Percentiles rank a stretch among this genome's conserved stretches.
Evolutionary conservation across 169 alveolate genomes (phyloP).

Genomic region (Plasmodium adleri): DNA sequence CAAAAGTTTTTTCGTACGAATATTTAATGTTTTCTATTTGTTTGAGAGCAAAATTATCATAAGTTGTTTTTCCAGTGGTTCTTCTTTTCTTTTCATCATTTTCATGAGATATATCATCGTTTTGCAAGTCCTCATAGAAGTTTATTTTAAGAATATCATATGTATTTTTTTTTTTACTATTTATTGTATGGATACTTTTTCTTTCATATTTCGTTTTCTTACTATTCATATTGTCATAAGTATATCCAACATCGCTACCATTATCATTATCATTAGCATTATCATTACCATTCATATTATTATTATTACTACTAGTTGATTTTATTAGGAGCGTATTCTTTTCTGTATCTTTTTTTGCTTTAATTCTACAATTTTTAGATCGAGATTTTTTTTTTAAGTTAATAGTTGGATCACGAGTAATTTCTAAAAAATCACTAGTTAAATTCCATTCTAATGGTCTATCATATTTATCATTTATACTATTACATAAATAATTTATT

Average conservation of each 20-base stretch:
- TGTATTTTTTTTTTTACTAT: slow-evolving; percentile 4
- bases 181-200: slow-evolving; percentile 15
- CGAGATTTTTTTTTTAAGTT: slow-evolving; percentile 56
- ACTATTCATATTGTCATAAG: neutral
- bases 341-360: slow-evolving; percentile 31
- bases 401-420: slow-evolving; percentile 59
- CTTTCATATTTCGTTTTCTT: slow-evolving; percentile 27
- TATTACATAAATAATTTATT: slow-evolving; percentile 59
- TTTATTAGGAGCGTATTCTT: no score
- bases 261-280: no score
- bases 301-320: no score
- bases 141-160: no score
- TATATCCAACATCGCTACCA: no score
- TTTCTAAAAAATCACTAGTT: slow-evolving; percentile 49
- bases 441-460: slow-evolving; percentile 56
- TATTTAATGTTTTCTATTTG: neutral
- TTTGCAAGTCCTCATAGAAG: no score
- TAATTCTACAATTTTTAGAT: slow-evolving; percentile 41
- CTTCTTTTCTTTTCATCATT: neutral
- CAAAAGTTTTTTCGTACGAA: neutral
- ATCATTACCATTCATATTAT: no score
- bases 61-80: neutral
- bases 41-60: neutral
- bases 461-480: slow-evolving; percentile 44
- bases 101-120: neutral